These are phyloP conservation scores for Phytophthora lateralis DNA, from an alignment of 352 stramenopile species.

Conservation along the genomic window DNA sequence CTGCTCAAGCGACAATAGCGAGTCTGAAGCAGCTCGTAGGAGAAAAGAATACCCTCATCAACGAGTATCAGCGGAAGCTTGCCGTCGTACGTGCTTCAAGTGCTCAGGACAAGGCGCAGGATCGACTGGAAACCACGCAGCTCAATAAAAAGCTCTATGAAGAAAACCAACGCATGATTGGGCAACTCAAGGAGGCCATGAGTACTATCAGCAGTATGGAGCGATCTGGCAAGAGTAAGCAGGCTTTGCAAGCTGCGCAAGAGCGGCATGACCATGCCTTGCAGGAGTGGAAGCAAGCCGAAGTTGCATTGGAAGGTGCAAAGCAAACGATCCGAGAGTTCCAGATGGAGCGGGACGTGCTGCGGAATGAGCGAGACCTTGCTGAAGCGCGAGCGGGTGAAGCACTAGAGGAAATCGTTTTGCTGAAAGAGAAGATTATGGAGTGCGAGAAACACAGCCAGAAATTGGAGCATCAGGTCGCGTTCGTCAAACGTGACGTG, in stretches of 20 bases:
- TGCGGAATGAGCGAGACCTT: constrained; percentile 68
- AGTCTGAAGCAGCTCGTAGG: constrained; percentile 81
- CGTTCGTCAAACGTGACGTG: constrained; percentile 46
- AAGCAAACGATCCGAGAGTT: constrained; percentile 63
- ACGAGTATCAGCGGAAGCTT: constrained; percentile 68
- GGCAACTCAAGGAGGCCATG: constrained; percentile 70
- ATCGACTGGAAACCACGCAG: constrained; percentile 56
- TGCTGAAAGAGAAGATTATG: constrained; percentile 50
- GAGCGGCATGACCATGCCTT: constrained; percentile 70
- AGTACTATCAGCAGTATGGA: constrained; percentile 72
- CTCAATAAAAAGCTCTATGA: constrained; percentile 77
- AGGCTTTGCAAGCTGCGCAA: constrained; percentile 63
- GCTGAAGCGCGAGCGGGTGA: constrained; percentile 83
- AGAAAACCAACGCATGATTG: constrained; percentile 81
- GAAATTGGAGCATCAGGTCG: constrained; percentile 55
- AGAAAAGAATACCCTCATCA: constrained; percentile 76
- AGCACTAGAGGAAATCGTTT: constrained; percentile 81
- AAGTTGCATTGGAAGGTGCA: constrained; percentile 56
- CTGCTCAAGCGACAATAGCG: constrained; percentile 76
- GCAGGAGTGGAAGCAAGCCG: constrained; percentile 76
- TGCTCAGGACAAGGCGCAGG: constrained; percentile 53
- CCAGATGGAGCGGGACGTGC: constrained; percentile 54
- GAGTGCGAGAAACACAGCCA: constrained; percentile 44
- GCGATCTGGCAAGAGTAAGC: constrained; percentile 55
- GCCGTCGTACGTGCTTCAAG: constrained; percentile 49